Evolutionary conservation across 306 rosid species (phyloP), one percentile per base, ranked within the genome.

Genomic region (Cyclanthera cordifolia): DNA sequence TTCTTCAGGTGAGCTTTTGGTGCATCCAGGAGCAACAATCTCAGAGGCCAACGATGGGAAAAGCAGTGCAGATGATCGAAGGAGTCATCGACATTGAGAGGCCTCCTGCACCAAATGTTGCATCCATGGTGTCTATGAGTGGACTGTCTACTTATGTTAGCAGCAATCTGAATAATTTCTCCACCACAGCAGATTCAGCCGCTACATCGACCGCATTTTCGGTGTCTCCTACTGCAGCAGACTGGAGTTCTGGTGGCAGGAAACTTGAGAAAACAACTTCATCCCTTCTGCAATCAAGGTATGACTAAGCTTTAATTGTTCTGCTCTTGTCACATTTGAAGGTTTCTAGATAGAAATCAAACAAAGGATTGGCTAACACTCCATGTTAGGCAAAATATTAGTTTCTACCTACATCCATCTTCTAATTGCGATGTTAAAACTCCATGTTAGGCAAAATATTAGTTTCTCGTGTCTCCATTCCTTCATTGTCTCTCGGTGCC

Each of bases 21-120:
- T 90, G 97, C 89, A 88, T 88, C 43, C 97, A 88, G 50, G 93
- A 88, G 71, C 95, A 79, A 32, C 93, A 95, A 5, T 85, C 85
- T 28, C 84, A 76, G 32, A 81, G 97, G 73, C 97, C 97, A n/a
- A 74, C 47, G 45, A 90, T 90, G 93, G 87, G 89, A 66, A 83
- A 77, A 69, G 87, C 86, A 37, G 80, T 90, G 59, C 97, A 83
- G 56, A 90, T 90, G 97, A 85, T 90, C 9, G 95, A 90, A 83
- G 97, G 95, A 17, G 76, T 84, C 25, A 37, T 49, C 17, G 85
- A 83, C 58, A 82, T 83, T n/a, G 85, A 82, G 61, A 81, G 50
- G 53, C 95, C 90, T 5, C 90, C 87, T 1, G 54, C 79, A 0
- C 90, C 85, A 15, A 86, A 79, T 71, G 80, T 75, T 9, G 17